These are phyloP conservation scores for Penicillium concentricum DNA, from an alignment of 2,329 filamentous ascomycete genomes.

Conservation along the genomic window DNA sequence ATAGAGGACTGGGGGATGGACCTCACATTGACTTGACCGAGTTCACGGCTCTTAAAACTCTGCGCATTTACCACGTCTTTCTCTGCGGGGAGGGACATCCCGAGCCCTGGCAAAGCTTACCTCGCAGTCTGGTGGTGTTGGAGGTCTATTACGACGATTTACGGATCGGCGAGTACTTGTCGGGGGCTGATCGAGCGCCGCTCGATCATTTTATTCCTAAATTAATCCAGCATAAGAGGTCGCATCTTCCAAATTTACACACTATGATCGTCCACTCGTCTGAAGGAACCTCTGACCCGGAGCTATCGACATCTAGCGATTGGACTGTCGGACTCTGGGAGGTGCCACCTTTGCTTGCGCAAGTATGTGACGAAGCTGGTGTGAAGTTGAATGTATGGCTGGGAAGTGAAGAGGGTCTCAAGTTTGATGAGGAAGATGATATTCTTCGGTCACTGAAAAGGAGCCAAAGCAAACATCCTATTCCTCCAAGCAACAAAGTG, in stretches of 20 bases:
- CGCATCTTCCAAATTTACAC: neutral
- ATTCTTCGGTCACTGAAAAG: conserved; percentile 1
- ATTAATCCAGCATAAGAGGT: conserved; percentile 8
- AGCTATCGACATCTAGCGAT: neutral
- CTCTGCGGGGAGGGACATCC: neutral
- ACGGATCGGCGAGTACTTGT: neutral
- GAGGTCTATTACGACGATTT: conserved; percentile 13
- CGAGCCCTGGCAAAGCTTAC: conserved; percentile 5
- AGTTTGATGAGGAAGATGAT: neutral
- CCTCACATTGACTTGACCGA: conserved; percentile 10
- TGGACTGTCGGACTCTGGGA: neutral
- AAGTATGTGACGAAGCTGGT: neutral
- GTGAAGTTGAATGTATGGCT: conserved; percentile 6
- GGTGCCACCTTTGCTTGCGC: conserved; percentile 1
- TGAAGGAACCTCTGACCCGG: neutral
- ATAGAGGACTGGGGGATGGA: conserved; percentile 8
- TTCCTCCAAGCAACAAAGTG: neutral
- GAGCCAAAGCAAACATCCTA: neutral
- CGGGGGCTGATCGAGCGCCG: neutral
- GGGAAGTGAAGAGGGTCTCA: neutral
- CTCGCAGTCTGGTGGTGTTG: conserved; percentile 8
- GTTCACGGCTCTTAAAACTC: conserved; percentile 2
- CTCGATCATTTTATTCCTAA: neutral
- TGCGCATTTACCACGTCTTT: conserved; percentile 13
- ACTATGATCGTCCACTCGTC: conserved; percentile 2